Base-by-base conservation (phyloP, 805 yeast genomes). In the Debaryomyces tyrocola region DNA sequence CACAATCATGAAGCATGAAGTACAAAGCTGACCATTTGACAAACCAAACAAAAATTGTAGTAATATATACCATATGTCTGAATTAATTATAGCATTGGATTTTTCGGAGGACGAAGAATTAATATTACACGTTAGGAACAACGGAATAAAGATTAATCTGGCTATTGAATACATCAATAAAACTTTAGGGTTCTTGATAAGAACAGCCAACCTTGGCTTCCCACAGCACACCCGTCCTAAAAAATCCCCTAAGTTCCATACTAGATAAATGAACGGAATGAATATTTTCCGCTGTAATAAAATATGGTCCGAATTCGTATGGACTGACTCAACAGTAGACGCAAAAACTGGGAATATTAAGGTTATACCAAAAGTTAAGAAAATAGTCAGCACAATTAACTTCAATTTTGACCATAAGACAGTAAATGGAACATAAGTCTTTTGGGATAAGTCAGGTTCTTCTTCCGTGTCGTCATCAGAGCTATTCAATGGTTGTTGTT, bases 211-310 rank as follows among this genome's bases (percentile, higher is more conserved):
- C 20, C 47, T 57, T 12, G 74, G 77, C 49, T 77, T 64, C 2
- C 87, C 82, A 74, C 96, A 83, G 31, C 77, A 50, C 4, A 89
- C 62, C 40, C 99, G 74, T 1, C 97, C 97, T 2, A 73, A 64
- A 21, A 94, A 71, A 62, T 92, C 99, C 15, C 98, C 98, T 11
- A 81, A 46, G 64, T 92, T 92, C 99, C 99, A 92, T 12, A 87
- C 63, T 18, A 91, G 69, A 61, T 85, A 90, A 2, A 89, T 83
- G 43, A 90, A 63, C 2, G 98, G 97, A 14, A 89, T 78, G 56
- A 62, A 80, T 17, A 78, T 65, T 44, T 69, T 70, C 48, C 72
- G 77, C 40, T 64, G 65, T 58, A 78, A 84, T 31, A 83, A 70
- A 31, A 64, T 53, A 37, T 53, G 48, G 1, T 52, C 38, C 8